phyloP scores from a whole-genome alignment of 345 rosid genomes.

The Arabis alpina region DNA sequence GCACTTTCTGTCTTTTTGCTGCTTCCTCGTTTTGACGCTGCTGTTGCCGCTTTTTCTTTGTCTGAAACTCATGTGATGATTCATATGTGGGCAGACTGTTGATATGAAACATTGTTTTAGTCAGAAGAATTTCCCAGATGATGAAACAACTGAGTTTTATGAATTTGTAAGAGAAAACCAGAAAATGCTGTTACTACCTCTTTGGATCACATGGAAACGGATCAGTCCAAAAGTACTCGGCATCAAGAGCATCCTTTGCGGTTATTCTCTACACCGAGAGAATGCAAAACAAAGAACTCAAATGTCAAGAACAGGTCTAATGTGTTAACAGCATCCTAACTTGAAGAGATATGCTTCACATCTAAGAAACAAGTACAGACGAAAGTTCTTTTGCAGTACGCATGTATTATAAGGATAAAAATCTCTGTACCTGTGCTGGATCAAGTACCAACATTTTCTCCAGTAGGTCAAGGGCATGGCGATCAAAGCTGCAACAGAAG shows the following conservation, averaged over 20 bases:
- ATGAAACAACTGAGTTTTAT: background rate
- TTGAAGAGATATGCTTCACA: background rate
- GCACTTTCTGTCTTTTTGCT: conserved; percentile 83
- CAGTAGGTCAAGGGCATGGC: conserved; percentile 89
- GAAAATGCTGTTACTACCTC: conserved; percentile 49
- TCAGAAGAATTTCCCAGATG: conserved; percentile 22
- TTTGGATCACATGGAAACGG: conserved; percentile 96
- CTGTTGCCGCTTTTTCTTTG: conserved; percentile 94
- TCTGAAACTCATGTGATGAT: conserved; percentile 95
- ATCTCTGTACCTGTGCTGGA: conserved; percentile 73
- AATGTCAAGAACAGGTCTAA: conserved; percentile 8
- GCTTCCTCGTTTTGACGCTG: conserved; percentile 87
- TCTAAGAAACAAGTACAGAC: background rate
- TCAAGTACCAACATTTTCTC: conserved; percentile 93
- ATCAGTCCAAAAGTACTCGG: conserved; percentile 97
- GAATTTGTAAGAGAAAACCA: background rate
- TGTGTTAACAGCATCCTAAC: conserved; percentile 11
- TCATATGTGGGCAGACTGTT: conserved; percentile 91
- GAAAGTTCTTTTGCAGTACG: background rate
- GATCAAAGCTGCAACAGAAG: conserved; percentile 62
- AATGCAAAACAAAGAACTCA: background rate
- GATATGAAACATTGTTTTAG: conserved; percentile 35
- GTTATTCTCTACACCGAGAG: conserved; percentile 63
- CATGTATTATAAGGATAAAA: conserved; percentile 2
- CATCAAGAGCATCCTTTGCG: conserved; percentile 95